Conservation (phyloP, 2,329 filamentous ascomycete species). For the Teratosphaeria nubilosa region DNA sequence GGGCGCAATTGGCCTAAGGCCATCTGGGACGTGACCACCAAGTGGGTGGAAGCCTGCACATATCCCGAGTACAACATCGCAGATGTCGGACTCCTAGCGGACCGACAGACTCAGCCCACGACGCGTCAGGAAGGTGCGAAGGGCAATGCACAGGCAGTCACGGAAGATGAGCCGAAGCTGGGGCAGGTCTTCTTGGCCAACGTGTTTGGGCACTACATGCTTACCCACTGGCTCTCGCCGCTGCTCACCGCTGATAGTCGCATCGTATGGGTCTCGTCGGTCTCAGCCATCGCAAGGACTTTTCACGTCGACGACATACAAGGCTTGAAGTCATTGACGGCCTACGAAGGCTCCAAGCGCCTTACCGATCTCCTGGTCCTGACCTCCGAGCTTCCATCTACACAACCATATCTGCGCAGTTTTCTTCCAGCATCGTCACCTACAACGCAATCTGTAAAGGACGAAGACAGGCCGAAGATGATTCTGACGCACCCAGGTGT, state of each 20-base stretch:
- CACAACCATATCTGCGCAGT: slow-evolving; percentile 44
- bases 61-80: slow-evolving; percentile 71
- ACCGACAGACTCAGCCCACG: slow-evolving; percentile 37
- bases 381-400: slow-evolving; percentile 57
- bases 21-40: slow-evolving; percentile 46
- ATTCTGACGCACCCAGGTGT: slow-evolving; percentile 83
- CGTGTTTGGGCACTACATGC: slow-evolving; percentile 88
- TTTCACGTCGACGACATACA: slow-evolving; percentile 68
- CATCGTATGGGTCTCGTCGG: slow-evolving; percentile 77
- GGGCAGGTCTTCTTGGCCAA: slow-evolving; percentile 85
- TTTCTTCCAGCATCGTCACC: slow-evolving; percentile 40
- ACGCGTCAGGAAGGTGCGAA: neutral
- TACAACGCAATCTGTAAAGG: neutral
- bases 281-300: slow-evolving; percentile 54
- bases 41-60: slow-evolving; percentile 58
- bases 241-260: slow-evolving; percentile 53
- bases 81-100: slow-evolving; percentile 44
- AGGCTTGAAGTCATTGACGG: slow-evolving; percentile 48
- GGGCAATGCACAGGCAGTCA: neutral
- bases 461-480: slow-evolving; percentile 45
- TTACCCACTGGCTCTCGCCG: slow-evolving; percentile 69
- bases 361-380: slow-evolving; percentile 76
- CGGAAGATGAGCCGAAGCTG: slow-evolving; percentile 45
- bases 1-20: slow-evolving; percentile 62
- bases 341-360: slow-evolving; percentile 83